phyloP scores from a whole-genome alignment of 805 yeast species.

The Wickerhamomyces chambardii region DNA sequence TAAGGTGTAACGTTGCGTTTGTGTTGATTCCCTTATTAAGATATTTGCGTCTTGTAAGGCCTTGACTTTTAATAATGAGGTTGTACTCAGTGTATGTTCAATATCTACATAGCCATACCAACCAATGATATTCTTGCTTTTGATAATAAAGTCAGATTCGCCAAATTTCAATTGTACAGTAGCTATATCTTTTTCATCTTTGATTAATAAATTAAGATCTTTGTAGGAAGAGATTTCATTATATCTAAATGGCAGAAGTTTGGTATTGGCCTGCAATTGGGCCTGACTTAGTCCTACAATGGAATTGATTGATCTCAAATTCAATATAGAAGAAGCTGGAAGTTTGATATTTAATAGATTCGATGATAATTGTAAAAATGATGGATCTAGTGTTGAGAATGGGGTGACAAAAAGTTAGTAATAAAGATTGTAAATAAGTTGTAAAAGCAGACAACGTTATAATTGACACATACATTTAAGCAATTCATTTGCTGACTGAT shows the following conservation, averaged over 20 bases:
- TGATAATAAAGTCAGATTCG: not conserved
- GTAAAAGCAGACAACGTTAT: too few species aligned
- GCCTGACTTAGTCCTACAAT: constrained; percentile 8
- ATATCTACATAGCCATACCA: not conserved
- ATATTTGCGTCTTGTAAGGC: not conserved
- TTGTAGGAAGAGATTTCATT: constrained; percentile 6
- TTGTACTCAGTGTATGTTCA: not conserved
- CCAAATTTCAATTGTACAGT: not conserved
- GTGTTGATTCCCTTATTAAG: not conserved
- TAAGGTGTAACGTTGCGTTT: too few species aligned
- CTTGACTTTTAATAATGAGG: not conserved
- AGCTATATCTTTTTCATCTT: not conserved
- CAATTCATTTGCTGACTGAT: not conserved
- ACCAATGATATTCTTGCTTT: not conserved
- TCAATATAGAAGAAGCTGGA: constrained; percentile 14
- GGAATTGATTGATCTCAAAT: constrained; percentile 10
- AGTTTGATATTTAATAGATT: constrained; percentile 17
- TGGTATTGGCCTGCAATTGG: constrained; percentile 4
- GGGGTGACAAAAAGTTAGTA: too few species aligned
- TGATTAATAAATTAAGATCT: not conserved
- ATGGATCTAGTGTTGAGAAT: too few species aligned
- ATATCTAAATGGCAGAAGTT: constrained; percentile 6
- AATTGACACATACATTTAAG: not conserved
- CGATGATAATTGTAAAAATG: constrained; percentile 18
- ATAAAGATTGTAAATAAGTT: too few species aligned